A percentile compares a stretch with the other conserved stretches of the same genome.
Evolutionary conservation across 768 basidiomycete genomes (phyloP).

Genomic region (Hirschioporus abietinus): DNA sequence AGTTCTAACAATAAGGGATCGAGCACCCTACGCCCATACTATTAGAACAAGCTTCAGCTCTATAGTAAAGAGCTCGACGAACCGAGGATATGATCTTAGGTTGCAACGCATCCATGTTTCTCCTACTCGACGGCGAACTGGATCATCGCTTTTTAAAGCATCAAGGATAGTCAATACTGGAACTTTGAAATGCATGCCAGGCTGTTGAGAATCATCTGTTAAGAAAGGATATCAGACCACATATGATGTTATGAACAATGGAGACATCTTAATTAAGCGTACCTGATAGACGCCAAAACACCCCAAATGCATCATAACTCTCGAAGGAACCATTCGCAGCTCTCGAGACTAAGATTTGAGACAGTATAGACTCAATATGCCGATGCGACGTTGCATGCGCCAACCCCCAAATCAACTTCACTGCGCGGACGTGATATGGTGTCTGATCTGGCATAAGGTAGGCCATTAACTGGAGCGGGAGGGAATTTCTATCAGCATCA

Average conservation of each 20-base stretch:
- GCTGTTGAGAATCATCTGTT: slow-evolving; percentile 73
- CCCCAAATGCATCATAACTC: slow-evolving; percentile 84
- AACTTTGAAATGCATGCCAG: slow-evolving; percentile 77
- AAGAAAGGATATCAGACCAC: slow-evolving; percentile 10
- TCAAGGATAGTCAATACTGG: slow-evolving; percentile 89
- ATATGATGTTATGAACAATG: background rate
- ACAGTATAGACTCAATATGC: slow-evolving; percentile 76
- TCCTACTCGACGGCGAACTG: slow-evolving; percentile 66
- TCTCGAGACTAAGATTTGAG: slow-evolving; percentile 60
- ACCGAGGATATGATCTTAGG: slow-evolving; percentile 89
- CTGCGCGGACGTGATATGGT: slow-evolving; percentile 76
- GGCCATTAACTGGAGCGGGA: slow-evolving; percentile 47
- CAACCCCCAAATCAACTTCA: slow-evolving; percentile 78
- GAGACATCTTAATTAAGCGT: slow-evolving; percentile 14
- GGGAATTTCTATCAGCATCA: slow-evolving; percentile 7
- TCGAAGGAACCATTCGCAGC: slow-evolving; percentile 43
- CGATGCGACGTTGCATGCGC: slow-evolving; percentile 48
- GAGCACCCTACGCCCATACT: slow-evolving; percentile 52
- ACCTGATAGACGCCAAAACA: slow-evolving; percentile 90
- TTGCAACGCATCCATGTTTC: slow-evolving; percentile 98
- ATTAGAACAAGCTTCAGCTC: slow-evolving; percentile 7
- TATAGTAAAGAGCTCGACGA: slow-evolving; percentile 13
- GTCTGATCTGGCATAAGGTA: slow-evolving; percentile 66
- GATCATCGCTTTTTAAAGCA: slow-evolving; percentile 71
- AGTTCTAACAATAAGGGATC: slow-evolving; percentile 83